These are phyloP conservation scores for Xanthoceras sorbifolium DNA, from an alignment of 345 rosid genomes.

Conservation along the genomic window DNA sequence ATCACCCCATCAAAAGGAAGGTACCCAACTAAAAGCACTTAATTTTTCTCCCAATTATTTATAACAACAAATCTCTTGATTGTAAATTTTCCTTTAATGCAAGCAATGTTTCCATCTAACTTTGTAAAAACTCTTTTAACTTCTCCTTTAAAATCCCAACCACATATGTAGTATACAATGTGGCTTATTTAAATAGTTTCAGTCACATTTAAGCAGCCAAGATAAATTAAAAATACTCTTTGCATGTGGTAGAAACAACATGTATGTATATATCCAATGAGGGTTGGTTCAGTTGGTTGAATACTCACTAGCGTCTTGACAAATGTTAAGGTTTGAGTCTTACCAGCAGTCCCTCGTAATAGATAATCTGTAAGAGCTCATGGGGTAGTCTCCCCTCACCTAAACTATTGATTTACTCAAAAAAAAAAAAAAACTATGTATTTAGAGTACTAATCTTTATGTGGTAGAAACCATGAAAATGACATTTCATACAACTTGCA, in stretches of 20 bases:
- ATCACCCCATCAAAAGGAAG: slow-evolving; percentile 20
- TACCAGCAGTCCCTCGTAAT: too few relatives aligned
- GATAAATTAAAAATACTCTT: too few relatives aligned
- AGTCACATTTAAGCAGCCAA: slow-evolving; percentile 1
- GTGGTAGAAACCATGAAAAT: not conserved
- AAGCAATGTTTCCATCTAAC: slow-evolving; percentile 36
- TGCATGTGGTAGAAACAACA: too few relatives aligned
- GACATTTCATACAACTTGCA: not conserved
- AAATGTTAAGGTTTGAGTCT: too few relatives aligned
- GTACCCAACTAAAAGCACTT: slow-evolving; percentile 27
- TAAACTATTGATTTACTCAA: too few relatives aligned
- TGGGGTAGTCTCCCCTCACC: too few relatives aligned
- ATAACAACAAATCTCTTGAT: slow-evolving; percentile 1
- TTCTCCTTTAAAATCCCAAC: slow-evolving; percentile 9
- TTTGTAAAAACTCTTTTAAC: not conserved
- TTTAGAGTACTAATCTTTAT: too few relatives aligned
- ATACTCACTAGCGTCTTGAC: too few relatives aligned
- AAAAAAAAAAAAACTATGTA: too few relatives aligned
- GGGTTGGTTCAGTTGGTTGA: too few relatives aligned
- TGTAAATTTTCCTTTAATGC: slow-evolving; percentile 28
- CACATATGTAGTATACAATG: not conserved
- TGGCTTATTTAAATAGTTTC: not conserved
- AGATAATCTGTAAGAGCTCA: too few relatives aligned
- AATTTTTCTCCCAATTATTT: slow-evolving; percentile 22
- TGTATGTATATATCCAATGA: too few relatives aligned